These are phyloP conservation scores for Stentor roeselii DNA, from an alignment of 73 alveolate genomes.

Conservation along the genomic window DNA sequence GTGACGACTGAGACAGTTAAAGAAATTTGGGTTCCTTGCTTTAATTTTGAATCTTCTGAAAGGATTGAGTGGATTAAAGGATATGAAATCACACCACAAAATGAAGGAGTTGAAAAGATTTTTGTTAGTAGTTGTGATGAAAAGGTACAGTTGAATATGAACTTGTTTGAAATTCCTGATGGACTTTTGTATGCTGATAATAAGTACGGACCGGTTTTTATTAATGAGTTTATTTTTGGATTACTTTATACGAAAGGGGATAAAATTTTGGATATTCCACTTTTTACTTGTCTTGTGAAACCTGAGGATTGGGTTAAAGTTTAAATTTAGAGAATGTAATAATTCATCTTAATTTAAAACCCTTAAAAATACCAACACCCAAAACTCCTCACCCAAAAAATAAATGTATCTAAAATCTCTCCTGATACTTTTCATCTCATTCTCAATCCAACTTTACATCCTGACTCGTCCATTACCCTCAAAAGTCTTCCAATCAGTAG, in stretches of 20 bases:
- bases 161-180: neutral
- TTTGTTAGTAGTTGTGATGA: neutral
- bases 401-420: too few relatives aligned
- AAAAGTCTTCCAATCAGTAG: too few relatives aligned
- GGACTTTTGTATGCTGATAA: neutral
- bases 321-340: too few relatives aligned
- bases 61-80: neutral
- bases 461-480: too few relatives aligned
- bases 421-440: too few relatives aligned
- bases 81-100: slow-evolving; percentile 8
- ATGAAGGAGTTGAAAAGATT: neutral
- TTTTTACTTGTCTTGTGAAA: slow-evolving; percentile 3
- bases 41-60: neutral
- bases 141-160: neutral
- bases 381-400: too few relatives aligned
- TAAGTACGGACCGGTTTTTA: neutral
- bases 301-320: slow-evolving; percentile 9
- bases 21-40: slow-evolving; percentile 4
- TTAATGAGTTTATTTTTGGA: slow-evolving; percentile 20
- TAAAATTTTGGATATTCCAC: slow-evolving; percentile 8
- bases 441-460: too few relatives aligned
- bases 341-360: too few relatives aligned
- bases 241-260: slow-evolving; percentile 13
- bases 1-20: neutral
- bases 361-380: too few relatives aligned